phyloP scores from a whole-genome alignment of 352 stramenopile genomes.

The Globisporangium mamillatum region DNA sequence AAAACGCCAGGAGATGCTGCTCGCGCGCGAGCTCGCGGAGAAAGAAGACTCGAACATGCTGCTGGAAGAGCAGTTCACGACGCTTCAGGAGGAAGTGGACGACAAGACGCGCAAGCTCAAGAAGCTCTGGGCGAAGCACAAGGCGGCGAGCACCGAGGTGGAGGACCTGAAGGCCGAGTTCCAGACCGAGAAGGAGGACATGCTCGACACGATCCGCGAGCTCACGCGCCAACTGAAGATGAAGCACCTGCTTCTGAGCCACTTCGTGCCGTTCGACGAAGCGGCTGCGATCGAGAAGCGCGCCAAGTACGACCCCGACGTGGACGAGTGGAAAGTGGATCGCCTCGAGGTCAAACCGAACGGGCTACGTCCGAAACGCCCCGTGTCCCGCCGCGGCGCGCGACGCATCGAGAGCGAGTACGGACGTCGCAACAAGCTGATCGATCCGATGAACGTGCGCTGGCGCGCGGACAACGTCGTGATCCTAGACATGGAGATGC shows the following conservation, averaged over 20 bases:
- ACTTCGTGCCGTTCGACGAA: slow-evolving; percentile 85
- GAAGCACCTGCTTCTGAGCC: slow-evolving; percentile 89
- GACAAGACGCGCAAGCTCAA: slow-evolving; percentile 96
- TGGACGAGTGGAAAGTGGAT: slow-evolving; percentile 88
- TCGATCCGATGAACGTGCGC: slow-evolving; percentile 83
- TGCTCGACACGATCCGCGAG: slow-evolving; percentile 94
- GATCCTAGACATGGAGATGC: slow-evolving; percentile 88
- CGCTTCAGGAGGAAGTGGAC: slow-evolving; percentile 89
- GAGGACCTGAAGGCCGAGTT: slow-evolving; percentile 93
- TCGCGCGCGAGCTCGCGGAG: slow-evolving; percentile 90
- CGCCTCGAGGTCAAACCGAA: slow-evolving; percentile 60
- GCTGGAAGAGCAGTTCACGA: slow-evolving; percentile 90
- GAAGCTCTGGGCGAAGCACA: slow-evolving; percentile 94
- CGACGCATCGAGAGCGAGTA: slow-evolving; percentile 85
- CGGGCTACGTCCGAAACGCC: slow-evolving; percentile 52
- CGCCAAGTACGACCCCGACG: slow-evolving; percentile 86
- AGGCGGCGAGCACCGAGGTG: slow-evolving; percentile 86
- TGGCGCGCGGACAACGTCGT: slow-evolving; percentile 91
- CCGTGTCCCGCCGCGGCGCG: slow-evolving; percentile 58
- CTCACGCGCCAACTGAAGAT: slow-evolving; percentile 94
- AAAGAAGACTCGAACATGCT: slow-evolving; percentile 93
- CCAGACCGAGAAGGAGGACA: slow-evolving; percentile 92
- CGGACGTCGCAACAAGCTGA: slow-evolving; percentile 71
- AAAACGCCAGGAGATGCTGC: slow-evolving; percentile 69
- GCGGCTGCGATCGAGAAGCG: slow-evolving; percentile 75